Evolutionary conservation across 805 yeast genomes (phyloP).

Genomic region (Zygoascus bituminiphila): DNA sequence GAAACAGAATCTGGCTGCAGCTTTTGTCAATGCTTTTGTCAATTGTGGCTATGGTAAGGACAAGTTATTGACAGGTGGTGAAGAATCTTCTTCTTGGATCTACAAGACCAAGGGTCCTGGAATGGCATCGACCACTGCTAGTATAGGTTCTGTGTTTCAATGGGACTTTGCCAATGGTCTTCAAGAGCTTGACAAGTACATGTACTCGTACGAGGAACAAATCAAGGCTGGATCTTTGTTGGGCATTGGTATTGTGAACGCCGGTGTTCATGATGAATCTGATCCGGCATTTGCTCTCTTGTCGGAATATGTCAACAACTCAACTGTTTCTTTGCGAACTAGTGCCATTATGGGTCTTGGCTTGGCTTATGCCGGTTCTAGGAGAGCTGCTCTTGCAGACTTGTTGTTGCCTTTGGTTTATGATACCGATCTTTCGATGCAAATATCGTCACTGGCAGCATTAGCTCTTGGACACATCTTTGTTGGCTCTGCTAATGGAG

Average conservation of each 20-base stretch:
- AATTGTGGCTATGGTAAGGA: slow-evolving; percentile 89
- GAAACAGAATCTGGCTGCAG: slow-evolving; percentile 86
- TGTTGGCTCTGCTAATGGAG: slow-evolving; percentile 95
- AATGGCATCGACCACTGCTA: slow-evolving; percentile 85
- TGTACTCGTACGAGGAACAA: slow-evolving; percentile 77
- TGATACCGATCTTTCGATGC: slow-evolving; percentile 65
- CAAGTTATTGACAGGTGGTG: slow-evolving; percentile 59
- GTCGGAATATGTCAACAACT: slow-evolving; percentile 65
- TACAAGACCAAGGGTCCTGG: slow-evolving; percentile 89
- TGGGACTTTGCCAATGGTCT: slow-evolving; percentile 90
- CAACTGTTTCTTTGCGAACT: slow-evolving; percentile 55
- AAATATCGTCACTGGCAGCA: slow-evolving; percentile 78
- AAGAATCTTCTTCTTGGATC: slow-evolving; percentile 73
- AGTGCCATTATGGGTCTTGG: slow-evolving; percentile 90
- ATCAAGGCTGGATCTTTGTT: slow-evolving; percentile 93
- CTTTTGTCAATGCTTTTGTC: slow-evolving; percentile 87
- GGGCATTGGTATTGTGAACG: slow-evolving; percentile 87
- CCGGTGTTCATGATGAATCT: slow-evolving; percentile 92
- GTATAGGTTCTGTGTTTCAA: slow-evolving; percentile 79
- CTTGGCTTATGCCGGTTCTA: slow-evolving; percentile 89
- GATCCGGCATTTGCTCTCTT: slow-evolving; percentile 84
- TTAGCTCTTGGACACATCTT: slow-evolving; percentile 88
- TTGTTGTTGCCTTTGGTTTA: slow-evolving; percentile 75
- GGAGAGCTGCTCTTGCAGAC: slow-evolving; percentile 72
- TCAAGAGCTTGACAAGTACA: slow-evolving; percentile 79